phyloP scores from a whole-genome alignment of 108 stramenopile species.

The Pinguiococcus pyrenoidosus region DNA sequence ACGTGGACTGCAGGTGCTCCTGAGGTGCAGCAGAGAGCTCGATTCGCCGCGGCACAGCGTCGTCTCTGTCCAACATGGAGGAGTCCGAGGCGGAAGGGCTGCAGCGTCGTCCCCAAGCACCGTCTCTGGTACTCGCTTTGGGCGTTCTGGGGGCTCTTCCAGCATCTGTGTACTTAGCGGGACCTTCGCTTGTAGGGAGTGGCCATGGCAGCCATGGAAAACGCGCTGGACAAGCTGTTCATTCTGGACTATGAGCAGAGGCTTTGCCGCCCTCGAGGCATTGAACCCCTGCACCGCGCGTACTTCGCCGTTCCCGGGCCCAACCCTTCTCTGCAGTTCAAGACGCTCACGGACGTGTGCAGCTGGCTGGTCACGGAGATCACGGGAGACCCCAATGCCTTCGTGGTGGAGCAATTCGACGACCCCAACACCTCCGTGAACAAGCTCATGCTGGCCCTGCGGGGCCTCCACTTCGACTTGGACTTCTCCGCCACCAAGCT shows the following conservation, averaged over 20 bases:
- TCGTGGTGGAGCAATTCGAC: constrained; percentile 36
- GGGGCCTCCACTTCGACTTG: constrained; percentile 25
- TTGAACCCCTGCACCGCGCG: constrained; percentile 12
- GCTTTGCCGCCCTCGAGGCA: constrained; percentile 23
- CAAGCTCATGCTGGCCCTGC: constrained; percentile 44
- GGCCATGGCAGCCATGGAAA: constrained; percentile 25
- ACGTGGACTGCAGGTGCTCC: too few relatives aligned
- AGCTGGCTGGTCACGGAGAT: constrained; percentile 7
- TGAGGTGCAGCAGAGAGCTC: too few relatives aligned
- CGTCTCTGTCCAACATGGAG: too few relatives aligned
- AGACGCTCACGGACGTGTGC: constrained; percentile 1
- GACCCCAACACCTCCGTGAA: constrained; percentile 44
- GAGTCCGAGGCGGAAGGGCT: too few relatives aligned
- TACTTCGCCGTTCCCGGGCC: constrained; percentile 28
- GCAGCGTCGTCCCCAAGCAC: too few relatives aligned
- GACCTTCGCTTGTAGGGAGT: constrained; percentile 17
- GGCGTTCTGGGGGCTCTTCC: too few relatives aligned
- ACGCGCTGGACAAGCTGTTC: constrained; percentile 37
- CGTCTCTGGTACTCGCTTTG: too few relatives aligned
- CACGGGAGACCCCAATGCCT: constrained; percentile 18
- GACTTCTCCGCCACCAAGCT: constrained; percentile 39
- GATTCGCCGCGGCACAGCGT: too few relatives aligned
- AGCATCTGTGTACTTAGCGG: too few relatives aligned
- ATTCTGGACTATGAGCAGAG: constrained; percentile 34
- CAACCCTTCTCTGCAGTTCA: constrained; percentile 26